Percentiles rank a stretch among this genome's conserved stretches.
Evolutionary conservation across 192 early-diverging fungal genomes (phyloP).

Genomic region (Coemansia sp.): DNA sequence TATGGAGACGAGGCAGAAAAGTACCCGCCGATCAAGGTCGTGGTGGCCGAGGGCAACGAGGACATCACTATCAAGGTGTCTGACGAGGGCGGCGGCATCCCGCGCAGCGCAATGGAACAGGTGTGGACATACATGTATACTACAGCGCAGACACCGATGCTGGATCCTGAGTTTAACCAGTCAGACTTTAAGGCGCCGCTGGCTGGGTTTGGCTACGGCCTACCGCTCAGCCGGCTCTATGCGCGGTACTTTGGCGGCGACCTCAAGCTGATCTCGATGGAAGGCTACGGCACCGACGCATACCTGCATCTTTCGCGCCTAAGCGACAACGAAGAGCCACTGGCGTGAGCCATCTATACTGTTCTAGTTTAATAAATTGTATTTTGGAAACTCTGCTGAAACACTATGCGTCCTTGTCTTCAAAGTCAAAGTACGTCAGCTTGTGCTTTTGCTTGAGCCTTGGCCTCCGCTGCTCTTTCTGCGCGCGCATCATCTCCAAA

Average conservation of each 20-base stretch:
- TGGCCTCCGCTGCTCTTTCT: conserved; percentile 34
- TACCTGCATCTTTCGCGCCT: conserved; percentile 90
- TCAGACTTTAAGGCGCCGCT: conserved; percentile 79
- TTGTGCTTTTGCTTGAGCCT: conserved; percentile 24
- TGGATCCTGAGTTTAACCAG: conserved; percentile 69
- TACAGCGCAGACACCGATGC: conserved; percentile 68
- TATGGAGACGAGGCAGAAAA: conserved; percentile 79
- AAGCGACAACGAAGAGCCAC: conserved; percentile 87
- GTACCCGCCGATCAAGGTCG: conserved; percentile 92
- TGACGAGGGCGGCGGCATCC: conserved; percentile 94
- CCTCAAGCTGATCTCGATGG: conserved; percentile 90
- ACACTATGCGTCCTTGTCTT: conserved; percentile 17
- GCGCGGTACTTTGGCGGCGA: conserved; percentile 97
- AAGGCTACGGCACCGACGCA: conserved; percentile 93
- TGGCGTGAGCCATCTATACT: conserved; percentile 45
- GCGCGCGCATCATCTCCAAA: conserved; percentile 39
- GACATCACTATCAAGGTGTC: conserved; percentile 97
- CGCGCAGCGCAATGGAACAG: conserved; percentile 79
- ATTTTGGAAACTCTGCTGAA: background rate
- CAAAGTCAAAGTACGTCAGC: conserved; percentile 44
- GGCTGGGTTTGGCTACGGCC: conserved; percentile 91
- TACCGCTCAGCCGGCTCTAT: conserved; percentile 84
- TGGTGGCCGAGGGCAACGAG: conserved; percentile 83
- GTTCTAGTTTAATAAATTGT: conserved; percentile 1
- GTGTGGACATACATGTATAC: conserved; percentile 97